These are phyloP conservation scores for Leccinum pachyderme DNA, from an alignment of 1,284 basidiomycete genomes.

Conservation along the genomic window DNA sequence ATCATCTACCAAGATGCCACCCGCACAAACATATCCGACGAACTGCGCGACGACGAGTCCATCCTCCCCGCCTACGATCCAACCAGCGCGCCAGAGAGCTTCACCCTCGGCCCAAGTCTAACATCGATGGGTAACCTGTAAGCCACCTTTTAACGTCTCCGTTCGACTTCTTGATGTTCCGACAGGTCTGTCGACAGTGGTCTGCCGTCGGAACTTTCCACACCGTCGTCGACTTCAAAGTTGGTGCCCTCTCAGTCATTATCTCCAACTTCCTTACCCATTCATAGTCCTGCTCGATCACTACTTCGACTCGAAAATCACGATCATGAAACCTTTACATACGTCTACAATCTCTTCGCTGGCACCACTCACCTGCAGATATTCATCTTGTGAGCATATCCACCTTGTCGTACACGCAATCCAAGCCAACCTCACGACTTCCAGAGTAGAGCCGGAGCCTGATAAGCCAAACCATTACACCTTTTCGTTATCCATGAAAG, in stretches of 20 bases:
- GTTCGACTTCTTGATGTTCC: not conserved
- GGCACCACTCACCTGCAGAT: conserved; percentile 24
- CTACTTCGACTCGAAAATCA: conserved; percentile 27
- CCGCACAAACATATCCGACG: not conserved
- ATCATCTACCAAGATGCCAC: conserved; percentile 20
- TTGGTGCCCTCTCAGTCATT: conserved; percentile 8
- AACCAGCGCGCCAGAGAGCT: not conserved
- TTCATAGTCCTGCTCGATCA: conserved; percentile 18
- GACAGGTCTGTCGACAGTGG: conserved; percentile 6
- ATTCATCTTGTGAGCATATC: conserved; percentile 27
- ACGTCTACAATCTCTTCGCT: conserved; percentile 28
- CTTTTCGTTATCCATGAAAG: conserved; percentile 51
- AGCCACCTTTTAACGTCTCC: not conserved
- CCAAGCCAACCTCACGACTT: conserved; percentile 2
- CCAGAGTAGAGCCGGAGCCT: conserved; percentile 50
- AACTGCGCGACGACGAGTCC: conserved; percentile 11
- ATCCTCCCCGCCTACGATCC: conserved; percentile 26
- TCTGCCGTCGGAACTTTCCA: conserved; percentile 7
- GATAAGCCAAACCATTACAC: conserved; percentile 44
- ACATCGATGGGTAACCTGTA: conserved; percentile 5
- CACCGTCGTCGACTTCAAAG: conserved; percentile 4
- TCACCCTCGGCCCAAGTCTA: not conserved
- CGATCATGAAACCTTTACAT: conserved; percentile 18
- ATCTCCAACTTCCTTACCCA: conserved; percentile 6
- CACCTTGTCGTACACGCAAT: not conserved